phyloP scores from a whole-genome alignment of 169 alveolate species.

The Cyclospora cayetanensis region DNA sequence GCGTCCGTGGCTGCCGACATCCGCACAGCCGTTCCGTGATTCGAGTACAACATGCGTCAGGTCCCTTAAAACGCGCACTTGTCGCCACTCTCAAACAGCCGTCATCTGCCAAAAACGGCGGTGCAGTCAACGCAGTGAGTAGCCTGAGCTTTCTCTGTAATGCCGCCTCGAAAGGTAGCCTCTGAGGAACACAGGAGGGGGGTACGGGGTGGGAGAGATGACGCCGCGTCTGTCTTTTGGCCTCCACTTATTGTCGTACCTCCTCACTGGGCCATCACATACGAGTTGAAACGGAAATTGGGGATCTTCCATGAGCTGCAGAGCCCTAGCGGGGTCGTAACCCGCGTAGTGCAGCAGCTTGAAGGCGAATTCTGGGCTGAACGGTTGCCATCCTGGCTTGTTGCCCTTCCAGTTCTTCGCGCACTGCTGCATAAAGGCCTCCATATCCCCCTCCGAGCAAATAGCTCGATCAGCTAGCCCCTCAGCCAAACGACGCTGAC shows the following conservation, averaged over 20 bases:
- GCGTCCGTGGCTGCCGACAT: too few relatives aligned
- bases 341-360: slow-evolving; percentile 87
- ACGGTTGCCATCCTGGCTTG: slow-evolving; percentile 90
- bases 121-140: slow-evolving; percentile 44
- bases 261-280: slow-evolving; percentile 87
- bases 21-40: too few relatives aligned
- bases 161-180: slow-evolving; percentile 69
- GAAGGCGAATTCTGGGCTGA: slow-evolving; percentile 89
- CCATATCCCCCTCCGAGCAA: slow-evolving; percentile 84
- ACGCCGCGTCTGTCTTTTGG: slow-evolving; percentile 88
- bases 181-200: slow-evolving; percentile 65
- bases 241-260: slow-evolving; percentile 89
- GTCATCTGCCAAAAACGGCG: too few relatives aligned
- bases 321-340: slow-evolving; percentile 87
- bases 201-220: slow-evolving; percentile 77
- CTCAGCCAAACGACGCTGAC: slow-evolving; percentile 78
- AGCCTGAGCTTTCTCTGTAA: slow-evolving; percentile 64
- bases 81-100: too few relatives aligned
- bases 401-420: slow-evolving; percentile 86
- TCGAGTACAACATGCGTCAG: too few relatives aligned
- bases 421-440: slow-evolving; percentile 83
- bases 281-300: slow-evolving; percentile 83
- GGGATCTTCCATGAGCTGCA: slow-evolving; percentile 85
- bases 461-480: slow-evolving; percentile 82
- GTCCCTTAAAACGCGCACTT: too few relatives aligned